Percentiles rank a stretch among this genome's conserved stretches.
Evolutionary conservation across 139 green algal species (phyloP).

Genomic region (Klebsormidium nitens): DNA sequence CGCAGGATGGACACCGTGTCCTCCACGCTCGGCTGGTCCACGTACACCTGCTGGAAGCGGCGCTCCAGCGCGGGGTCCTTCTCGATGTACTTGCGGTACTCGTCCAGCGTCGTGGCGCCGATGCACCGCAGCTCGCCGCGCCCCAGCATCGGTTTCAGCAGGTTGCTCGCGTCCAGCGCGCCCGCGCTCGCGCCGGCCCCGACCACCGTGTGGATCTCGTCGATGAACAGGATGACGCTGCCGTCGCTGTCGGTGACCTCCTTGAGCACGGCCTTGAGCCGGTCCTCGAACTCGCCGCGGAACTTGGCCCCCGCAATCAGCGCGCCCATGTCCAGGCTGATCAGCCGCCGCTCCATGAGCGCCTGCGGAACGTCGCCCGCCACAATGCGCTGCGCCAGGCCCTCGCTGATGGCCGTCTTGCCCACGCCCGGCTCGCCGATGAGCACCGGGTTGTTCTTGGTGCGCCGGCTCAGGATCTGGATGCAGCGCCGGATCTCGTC

Average conservation of each 20-base stretch:
- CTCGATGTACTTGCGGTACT: conserved; percentile 98
- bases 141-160: conserved; percentile 89
- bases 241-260: conserved; percentile 58
- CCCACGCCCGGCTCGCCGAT: conserved; percentile 86
- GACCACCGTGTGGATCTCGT: conserved; percentile 97
- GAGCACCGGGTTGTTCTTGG: conserved; percentile 98
- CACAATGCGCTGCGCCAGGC: conserved; percentile 94
- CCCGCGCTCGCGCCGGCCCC: conserved; percentile 53
- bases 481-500: conserved; percentile 82
- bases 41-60: conserved; percentile 90
- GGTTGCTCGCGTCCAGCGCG: conserved; percentile 94
- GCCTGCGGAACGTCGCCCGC: conserved; percentile 81
- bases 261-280: conserved; percentile 78
- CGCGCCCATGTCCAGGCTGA: conserved; percentile 86
- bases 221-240: conserved; percentile 94
- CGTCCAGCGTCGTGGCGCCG: conserved; percentile 93
- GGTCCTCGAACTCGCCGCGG: conserved; percentile 97
- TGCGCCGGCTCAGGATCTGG: conserved; percentile 68
- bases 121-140: conserved; percentile 96
- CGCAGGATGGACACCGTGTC: conserved; percentile 95
- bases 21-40: conserved; percentile 84
- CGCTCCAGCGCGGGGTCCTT: conserved; percentile 97
- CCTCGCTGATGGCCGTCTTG: conserved; percentile 50
- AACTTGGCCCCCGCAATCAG: conserved; percentile 97
- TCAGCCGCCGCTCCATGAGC: conserved; percentile 51